Conservation (phyloP, 2,329 filamentous ascomycete genomes). For the Orbilia oligospora region DNA sequence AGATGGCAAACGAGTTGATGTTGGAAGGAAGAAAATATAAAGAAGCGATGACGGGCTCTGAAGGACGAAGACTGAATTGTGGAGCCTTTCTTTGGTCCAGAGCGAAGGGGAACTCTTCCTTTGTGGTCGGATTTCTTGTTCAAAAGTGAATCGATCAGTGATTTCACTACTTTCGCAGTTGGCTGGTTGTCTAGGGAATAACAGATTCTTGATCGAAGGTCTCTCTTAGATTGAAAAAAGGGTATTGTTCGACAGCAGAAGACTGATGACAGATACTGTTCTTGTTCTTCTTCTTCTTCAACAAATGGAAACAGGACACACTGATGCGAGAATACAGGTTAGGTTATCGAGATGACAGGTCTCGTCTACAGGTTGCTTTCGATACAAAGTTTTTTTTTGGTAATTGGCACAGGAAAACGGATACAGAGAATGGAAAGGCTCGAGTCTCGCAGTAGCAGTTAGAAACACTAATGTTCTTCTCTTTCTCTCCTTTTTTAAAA, state of each 20-base stretch:
- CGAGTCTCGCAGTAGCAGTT: constrained; percentile 33
- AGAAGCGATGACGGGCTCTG: background rate
- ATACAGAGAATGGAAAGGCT: constrained; percentile 35
- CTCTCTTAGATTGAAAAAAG: constrained; percentile 61
- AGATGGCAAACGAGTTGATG: constrained; percentile 20
- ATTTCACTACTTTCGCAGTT: constrained; percentile 60
- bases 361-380: constrained; percentile 54
- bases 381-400: constrained; percentile 30
- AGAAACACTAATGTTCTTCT: constrained; percentile 50
- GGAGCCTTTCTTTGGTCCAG: constrained; percentile 24
- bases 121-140: constrained; percentile 38
- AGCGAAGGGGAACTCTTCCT: constrained; percentile 7
- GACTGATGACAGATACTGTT: constrained; percentile 39
- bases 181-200: constrained; percentile 61
- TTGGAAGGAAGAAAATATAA: background rate
- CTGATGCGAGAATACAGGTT: constrained; percentile 51
- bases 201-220: constrained; percentile 55
- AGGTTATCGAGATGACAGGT: constrained; percentile 45
- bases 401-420: constrained; percentile 12
- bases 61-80: constrained; percentile 1
- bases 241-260: constrained; percentile 61
- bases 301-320: constrained; percentile 28
- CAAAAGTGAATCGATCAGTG: constrained; percentile 58
- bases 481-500: constrained; percentile 37
- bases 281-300: constrained; percentile 48